Percentiles rank a stretch among this genome's conserved stretches.
phyloP scores from a whole-genome alignment of 78 protist genomes.

The Reticulomyxa filosa region DNA sequence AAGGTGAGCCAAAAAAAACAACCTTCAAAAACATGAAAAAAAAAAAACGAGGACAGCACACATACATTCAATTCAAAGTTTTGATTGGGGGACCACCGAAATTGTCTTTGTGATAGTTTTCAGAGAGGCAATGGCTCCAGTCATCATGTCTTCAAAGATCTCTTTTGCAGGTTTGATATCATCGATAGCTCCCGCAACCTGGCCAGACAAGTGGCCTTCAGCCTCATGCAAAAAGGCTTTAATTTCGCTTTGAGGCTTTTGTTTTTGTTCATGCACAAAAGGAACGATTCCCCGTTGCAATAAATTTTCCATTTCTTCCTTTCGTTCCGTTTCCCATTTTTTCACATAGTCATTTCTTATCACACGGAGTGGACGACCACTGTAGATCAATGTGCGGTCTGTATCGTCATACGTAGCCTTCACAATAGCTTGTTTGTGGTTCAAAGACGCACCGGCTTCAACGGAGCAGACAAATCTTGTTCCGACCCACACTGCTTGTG shows the following conservation, averaged over 20 bases:
- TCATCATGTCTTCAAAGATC: not conserved
- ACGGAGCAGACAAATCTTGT: conserved; percentile 2
- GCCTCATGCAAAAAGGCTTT: too few species aligned
- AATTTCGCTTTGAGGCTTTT: too few species aligned
- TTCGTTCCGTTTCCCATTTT: conserved; percentile 8
- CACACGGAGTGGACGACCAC: conserved; percentile 14
- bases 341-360: not conserved
- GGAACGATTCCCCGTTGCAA: too few species aligned
- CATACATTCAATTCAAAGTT: too few species aligned
- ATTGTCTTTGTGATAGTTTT: too few species aligned
- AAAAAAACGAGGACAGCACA: too few species aligned
- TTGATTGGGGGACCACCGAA: too few species aligned
- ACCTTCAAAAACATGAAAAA: too few species aligned
- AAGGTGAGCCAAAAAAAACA: too few species aligned
- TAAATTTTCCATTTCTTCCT: too few species aligned
- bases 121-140: too few species aligned
- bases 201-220: not conserved
- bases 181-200: conserved; percentile 3
- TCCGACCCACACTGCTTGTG: conserved; percentile 6
- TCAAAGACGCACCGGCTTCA: conserved; percentile 2
- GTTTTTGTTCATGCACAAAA: too few species aligned
- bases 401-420: not conserved
- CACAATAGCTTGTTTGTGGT: not conserved
- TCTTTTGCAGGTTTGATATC: not conserved
- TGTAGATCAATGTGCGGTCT: conserved; percentile 8